A percentile compares a stretch with the other conserved stretches of the same genome.
Conservation (phyloP, 306 rosid species). For the Glycine tomentella region DNA sequence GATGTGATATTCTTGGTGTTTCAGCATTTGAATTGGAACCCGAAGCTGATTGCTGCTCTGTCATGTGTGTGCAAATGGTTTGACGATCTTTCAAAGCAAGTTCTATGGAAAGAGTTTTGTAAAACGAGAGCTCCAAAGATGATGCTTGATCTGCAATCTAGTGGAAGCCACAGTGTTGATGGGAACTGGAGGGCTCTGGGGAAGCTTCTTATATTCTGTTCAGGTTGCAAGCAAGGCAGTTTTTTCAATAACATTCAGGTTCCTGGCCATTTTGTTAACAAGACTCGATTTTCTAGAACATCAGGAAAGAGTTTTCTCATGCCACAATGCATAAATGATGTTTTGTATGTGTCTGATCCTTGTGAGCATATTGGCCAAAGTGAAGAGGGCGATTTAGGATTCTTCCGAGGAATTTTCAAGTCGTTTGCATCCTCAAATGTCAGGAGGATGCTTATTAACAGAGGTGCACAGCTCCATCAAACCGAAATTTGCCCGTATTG, state of each 20-base stretch:
- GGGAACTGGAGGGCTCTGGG: conserved; percentile 98
- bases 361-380: conserved; percentile 98
- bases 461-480: conserved; percentile 81
- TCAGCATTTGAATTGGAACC: conserved; percentile 86
- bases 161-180: conserved; percentile 91
- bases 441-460: conserved; percentile 79
- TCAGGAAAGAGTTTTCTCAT: conserved; percentile 96
- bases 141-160: conserved; percentile 92
- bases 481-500: conserved; percentile 97
- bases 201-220: conserved; percentile 86
- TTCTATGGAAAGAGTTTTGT: conserved; percentile 97
- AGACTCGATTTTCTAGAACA: conserved; percentile 89
- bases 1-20: conserved; percentile 86
- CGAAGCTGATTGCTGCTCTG: conserved; percentile 80
- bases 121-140: conserved; percentile 89
- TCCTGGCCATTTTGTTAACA: conserved; percentile 87
- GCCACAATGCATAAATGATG: conserved; percentile 91
- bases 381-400: conserved; percentile 97
- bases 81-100: conserved; percentile 94
- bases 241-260: conserved; percentile 72
- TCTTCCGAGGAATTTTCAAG: conserved; percentile 91
- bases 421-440: conserved; percentile 82
- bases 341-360: conserved; percentile 93
- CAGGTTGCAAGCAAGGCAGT: conserved; percentile 88
- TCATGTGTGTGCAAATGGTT: conserved; percentile 97